Conservation (phyloP, 129 eudicot genomes). For the Apium graveolens region DNA sequence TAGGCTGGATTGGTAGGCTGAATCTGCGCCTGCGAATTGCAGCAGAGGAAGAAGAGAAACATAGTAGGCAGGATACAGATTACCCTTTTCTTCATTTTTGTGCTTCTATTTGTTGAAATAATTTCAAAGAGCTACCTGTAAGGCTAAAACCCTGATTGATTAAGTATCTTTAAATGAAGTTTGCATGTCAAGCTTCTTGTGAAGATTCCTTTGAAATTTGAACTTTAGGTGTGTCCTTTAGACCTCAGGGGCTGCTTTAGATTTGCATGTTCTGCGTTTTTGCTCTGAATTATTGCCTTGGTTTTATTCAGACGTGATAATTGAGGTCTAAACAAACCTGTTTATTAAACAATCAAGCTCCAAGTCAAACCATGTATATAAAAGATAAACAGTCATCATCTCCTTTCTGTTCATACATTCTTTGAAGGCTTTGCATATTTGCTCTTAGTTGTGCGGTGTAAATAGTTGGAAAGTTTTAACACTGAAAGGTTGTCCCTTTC, state of each 20-base stretch:
- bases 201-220: neutral
- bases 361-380: neutral
- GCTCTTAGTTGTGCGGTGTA: neutral
- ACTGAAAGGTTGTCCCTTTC: neutral
- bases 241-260: neutral
- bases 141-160: neutral
- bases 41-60: conserved; percentile 1
- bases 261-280: neutral
- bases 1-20: conserved; percentile 8
- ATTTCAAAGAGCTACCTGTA: neutral
- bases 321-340: neutral
- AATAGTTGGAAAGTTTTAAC: neutral
- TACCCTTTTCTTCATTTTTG: conserved; percentile 23
- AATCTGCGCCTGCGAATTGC: neutral
- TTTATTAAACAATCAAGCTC: neutral
- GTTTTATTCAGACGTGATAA: neutral
- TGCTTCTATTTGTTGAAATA: conserved; percentile 18
- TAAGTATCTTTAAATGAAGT: neutral
- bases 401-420: neutral
- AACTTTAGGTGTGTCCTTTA: conserved; percentile 1
- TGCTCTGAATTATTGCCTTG: neutral
- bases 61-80: neutral
- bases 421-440: neutral
- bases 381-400: neutral
- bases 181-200: neutral